A percentile compares a stretch with the other conserved stretches of the same genome.
phyloP scores from a whole-genome alignment of 192 early-diverging fungal genomes.

The Gonapodya prolifera region DNA sequence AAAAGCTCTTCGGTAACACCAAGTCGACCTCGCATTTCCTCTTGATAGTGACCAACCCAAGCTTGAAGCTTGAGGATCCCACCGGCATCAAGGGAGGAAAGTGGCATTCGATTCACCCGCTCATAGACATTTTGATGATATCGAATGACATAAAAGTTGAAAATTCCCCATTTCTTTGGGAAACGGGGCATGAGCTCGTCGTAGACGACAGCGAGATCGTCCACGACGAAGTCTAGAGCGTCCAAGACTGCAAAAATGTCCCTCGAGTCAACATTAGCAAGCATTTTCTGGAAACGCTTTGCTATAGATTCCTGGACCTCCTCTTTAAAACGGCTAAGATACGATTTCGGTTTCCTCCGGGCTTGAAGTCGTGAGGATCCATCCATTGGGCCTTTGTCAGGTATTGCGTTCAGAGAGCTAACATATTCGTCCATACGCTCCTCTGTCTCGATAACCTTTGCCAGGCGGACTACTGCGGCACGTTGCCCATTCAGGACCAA shows the following conservation, averaged over 20 bases:
- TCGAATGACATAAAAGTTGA: slow-evolving; percentile 86
- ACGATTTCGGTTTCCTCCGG: slow-evolving; percentile 45
- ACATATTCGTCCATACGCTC: slow-evolving; percentile 77
- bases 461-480: slow-evolving; percentile 69
- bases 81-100: slow-evolving; percentile 64
- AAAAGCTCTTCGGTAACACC: slow-evolving; percentile 79
- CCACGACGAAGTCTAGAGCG: slow-evolving; percentile 67
- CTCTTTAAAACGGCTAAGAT: slow-evolving; percentile 70
- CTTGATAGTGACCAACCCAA: slow-evolving; percentile 88
- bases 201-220: slow-evolving; percentile 76
- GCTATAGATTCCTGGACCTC: slow-evolving; percentile 54
- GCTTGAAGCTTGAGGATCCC: slow-evolving; percentile 72
- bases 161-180: slow-evolving; percentile 87
- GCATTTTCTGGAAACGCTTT: slow-evolving; percentile 42
- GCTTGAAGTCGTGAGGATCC: slow-evolving; percentile 17
- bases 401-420: slow-evolving; percentile 20
- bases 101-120: slow-evolving; percentile 58
- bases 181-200: slow-evolving; percentile 80
- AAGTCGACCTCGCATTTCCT: slow-evolving; percentile 71
- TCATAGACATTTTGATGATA: slow-evolving; percentile 89
- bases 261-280: slow-evolving; percentile 46
- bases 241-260: slow-evolving; percentile 48
- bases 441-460: slow-evolving; percentile 91
- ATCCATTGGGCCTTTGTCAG: too few relatives aligned
- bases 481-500: slow-evolving; percentile 57